Conservation (phyloP, 768 basidiomycete species). For the Amanita subjunquillea region DNA sequence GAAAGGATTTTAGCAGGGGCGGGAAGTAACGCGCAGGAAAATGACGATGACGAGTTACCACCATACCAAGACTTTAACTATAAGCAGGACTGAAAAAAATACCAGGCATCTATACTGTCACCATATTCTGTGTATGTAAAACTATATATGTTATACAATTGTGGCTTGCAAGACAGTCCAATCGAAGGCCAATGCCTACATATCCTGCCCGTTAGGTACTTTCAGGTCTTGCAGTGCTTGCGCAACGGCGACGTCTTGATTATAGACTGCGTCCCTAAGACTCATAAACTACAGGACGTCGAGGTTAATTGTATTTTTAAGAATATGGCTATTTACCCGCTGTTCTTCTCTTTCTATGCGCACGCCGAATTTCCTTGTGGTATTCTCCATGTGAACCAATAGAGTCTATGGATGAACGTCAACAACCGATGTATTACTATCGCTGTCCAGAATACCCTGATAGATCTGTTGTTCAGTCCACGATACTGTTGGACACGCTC, state of each 20-base stretch:
- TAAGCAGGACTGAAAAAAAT: neutral
- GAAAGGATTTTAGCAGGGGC: conserved; percentile 34
- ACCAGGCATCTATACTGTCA: neutral
- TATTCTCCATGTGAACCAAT: conserved; percentile 60
- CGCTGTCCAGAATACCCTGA: conserved; percentile 32
- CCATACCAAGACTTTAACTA: conserved; percentile 31
- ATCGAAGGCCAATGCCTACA: neutral
- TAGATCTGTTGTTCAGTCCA: conserved; percentile 52
- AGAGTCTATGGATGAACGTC: conserved; percentile 35
- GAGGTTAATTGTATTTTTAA: neutral
- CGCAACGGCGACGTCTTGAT: conserved; percentile 7
- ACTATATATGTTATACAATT: neutral
- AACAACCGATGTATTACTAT: neutral
- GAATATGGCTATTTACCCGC: conserved; percentile 25
- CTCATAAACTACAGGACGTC: conserved; percentile 13
- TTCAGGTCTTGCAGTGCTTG: conserved; percentile 1
- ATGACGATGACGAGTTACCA: conserved; percentile 35
- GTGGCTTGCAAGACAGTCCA: neutral
- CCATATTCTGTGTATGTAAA: neutral
- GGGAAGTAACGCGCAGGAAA: conserved; percentile 11
- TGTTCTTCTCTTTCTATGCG: conserved; percentile 45
- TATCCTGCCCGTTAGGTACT: neutral
- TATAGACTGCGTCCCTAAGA: conserved; percentile 16
- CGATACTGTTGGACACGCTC: conserved; percentile 41
- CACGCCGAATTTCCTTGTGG: conserved; percentile 37